Evolutionary conservation across 345 rosid species (phyloP).

Genomic region (Excoecaria cochinchinensis): DNA sequence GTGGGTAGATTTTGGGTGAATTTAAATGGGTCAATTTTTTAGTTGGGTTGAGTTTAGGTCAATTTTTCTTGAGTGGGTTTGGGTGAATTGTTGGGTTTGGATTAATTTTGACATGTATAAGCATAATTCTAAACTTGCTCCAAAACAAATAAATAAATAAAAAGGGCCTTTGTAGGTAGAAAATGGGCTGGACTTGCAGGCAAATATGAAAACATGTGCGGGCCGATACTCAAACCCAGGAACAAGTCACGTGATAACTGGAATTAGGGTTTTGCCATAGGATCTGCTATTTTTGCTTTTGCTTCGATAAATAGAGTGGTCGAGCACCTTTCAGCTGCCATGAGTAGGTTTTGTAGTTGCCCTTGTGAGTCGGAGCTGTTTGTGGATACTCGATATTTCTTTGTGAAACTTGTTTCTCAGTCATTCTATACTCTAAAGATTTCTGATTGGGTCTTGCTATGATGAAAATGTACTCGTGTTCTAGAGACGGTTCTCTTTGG

Average conservation of each 20-base stretch:
- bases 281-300: background rate
- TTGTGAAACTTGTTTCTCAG: too few species aligned
- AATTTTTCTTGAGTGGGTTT: too few species aligned
- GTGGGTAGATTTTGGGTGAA: too few species aligned
- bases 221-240: too few species aligned
- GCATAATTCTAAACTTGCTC: too few species aligned
- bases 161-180: too few species aligned
- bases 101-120: too few species aligned
- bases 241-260: background rate
- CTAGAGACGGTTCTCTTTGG: slow-evolving; percentile 31
- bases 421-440: background rate
- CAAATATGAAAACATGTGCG: background rate
- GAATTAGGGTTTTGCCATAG: slow-evolving; percentile 11
- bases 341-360: background rate
- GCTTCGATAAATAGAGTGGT: background rate
- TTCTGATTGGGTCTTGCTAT: slow-evolving; percentile 5
- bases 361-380: background rate
- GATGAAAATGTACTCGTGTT: slow-evolving; percentile 38
- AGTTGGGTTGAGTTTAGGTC: too few species aligned
- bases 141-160: too few species aligned
- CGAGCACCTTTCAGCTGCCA: background rate
- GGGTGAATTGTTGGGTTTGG: too few species aligned
- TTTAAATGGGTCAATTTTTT: too few species aligned
- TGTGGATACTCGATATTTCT: background rate
- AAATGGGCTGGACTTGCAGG: too few species aligned